Base-by-base conservation (phyloP, 805 yeast genomes). In the Kodamaea sagamina region DNA sequence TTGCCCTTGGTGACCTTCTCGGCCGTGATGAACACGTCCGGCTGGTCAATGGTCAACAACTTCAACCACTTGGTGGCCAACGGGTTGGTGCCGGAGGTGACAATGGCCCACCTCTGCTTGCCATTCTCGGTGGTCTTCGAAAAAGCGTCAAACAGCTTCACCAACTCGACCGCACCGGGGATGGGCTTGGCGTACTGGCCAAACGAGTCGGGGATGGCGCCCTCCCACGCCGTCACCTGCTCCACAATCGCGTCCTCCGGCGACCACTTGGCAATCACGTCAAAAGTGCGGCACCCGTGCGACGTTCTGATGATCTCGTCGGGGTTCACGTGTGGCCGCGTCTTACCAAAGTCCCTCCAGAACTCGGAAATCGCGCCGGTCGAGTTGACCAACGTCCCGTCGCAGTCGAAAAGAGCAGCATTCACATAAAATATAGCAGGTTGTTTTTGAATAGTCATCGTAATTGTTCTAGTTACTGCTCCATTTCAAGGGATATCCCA, bases 271-370 rank as follows among this genome's bases (percentile, higher is more conserved):
- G 78, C 78, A 60, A 86, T 78, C 28, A 86, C 84, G 57, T 88
- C 96, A 53, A 78, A 78, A 25, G 95, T 86, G 65, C 96, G 78
- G 61, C 87, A 82, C 31, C 96, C 96, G 66, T 88, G 96, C 26
- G 85, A 77, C 42, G 83, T 78, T 63, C 81, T 77, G 61, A 85
- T 79, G 43, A 86, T 84, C 54, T 83, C 81, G 50, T 79, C 82
- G 12, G 86, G 79, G 63, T 82, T 79, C 44, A 84, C 82, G 58
- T 77, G 78, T 48, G 88, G 80, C 65, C 84, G 78, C 57, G 78
- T 74, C 55, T 74, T 72, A 51, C 85, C 86, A 58, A 85, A 77
- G 47, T 80, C 83, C 56, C 77, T 78, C 95, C 95, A 88, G 70
- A 86, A 81, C 57, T 81, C 84, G 58, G 86, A 88, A 49, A 87